A percentile compares a stretch with the other conserved stretches of the same genome.
These are phyloP conservation scores for Psilocybe tampanensis DNA, from an alignment of 768 basidiomycete genomes.

Conservation along the genomic window DNA sequence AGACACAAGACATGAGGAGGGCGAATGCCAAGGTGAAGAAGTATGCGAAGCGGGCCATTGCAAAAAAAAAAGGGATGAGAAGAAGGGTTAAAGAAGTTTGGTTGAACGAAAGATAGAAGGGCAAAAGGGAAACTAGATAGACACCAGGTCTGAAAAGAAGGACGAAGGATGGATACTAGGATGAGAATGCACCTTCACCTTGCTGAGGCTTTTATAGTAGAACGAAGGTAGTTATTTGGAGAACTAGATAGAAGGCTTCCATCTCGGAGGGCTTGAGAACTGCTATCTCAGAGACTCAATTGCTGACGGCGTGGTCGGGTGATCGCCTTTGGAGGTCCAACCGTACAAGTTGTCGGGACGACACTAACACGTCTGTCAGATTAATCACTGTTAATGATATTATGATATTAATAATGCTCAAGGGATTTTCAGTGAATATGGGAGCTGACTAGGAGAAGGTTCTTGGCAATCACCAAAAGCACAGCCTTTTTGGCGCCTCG, in stretches of 20 bases:
- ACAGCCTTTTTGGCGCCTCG: background rate
- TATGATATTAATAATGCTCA: background rate
- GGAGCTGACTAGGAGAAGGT: too few relatives aligned
- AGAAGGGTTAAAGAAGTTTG: background rate
- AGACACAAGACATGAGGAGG: constrained; percentile 7
- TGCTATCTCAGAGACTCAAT: background rate
- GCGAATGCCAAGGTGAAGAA: constrained; percentile 10
- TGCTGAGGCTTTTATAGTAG: background rate
- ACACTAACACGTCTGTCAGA: background rate
- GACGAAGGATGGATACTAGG: background rate
- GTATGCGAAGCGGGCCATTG: constrained; percentile 13
- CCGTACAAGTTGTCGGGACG: background rate
- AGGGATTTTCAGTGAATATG: background rate
- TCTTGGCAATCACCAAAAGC: background rate
- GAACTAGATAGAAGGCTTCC: background rate
- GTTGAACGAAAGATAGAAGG: background rate
- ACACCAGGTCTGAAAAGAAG: constrained; percentile 14
- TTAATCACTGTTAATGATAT: background rate
- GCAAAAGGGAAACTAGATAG: constrained; percentile 4
- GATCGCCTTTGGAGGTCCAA: background rate
- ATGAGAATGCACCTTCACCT: background rate
- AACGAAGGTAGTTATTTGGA: background rate
- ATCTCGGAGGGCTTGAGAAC: background rate
- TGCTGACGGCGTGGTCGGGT: background rate
- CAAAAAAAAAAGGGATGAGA: background rate